A percentile compares a stretch with the other conserved stretches of the same genome.
Evolutionary conservation across 345 rosid species (phyloP).

Genomic region (Turritis glabra): DNA sequence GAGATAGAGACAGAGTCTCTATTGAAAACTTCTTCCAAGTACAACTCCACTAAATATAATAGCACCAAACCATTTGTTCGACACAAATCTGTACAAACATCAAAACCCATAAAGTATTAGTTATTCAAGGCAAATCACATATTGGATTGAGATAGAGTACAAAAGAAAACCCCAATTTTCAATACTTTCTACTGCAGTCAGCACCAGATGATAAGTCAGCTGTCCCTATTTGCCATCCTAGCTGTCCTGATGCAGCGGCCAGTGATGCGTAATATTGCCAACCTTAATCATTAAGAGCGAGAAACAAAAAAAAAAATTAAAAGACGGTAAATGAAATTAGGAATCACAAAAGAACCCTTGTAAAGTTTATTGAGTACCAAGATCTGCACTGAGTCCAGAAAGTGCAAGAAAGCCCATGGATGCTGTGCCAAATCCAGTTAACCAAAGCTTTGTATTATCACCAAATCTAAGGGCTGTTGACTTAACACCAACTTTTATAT

Average conservation of each 20-base stretch:
- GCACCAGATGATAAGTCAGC: slow-evolving; percentile 61
- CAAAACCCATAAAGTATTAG: not conserved
- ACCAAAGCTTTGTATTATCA: slow-evolving; percentile 77
- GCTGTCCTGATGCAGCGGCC: slow-evolving; percentile 74
- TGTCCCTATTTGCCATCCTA: slow-evolving; percentile 88
- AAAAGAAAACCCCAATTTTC: not conserved
- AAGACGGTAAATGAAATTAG: not conserved
- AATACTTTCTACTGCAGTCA: slow-evolving; percentile 41
- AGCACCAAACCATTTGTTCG: slow-evolving; percentile 95
- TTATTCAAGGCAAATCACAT: slow-evolving; percentile 29
- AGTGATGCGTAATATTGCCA: slow-evolving; percentile 76
- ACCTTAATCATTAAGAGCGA: slow-evolving; percentile 47
- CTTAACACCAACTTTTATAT: slow-evolving; percentile 88
- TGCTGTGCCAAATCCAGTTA: slow-evolving; percentile 71
- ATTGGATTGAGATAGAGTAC: slow-evolving; percentile 44
- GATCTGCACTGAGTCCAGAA: slow-evolving; percentile 73
- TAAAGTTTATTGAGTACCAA: slow-evolving; percentile 50
- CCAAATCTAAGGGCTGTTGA: slow-evolving; percentile 96
- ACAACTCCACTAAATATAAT: slow-evolving; percentile 69
- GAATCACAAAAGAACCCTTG: not conserved
- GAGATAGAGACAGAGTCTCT: not conserved
- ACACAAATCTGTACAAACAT: slow-evolving; percentile 65
- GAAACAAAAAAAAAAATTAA: not conserved
- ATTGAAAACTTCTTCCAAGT: slow-evolving; percentile 58
- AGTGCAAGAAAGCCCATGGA: slow-evolving; percentile 72